Base-by-base conservation (phyloP, 805 yeast genomes). In the Suhomyces sp. region DNA sequence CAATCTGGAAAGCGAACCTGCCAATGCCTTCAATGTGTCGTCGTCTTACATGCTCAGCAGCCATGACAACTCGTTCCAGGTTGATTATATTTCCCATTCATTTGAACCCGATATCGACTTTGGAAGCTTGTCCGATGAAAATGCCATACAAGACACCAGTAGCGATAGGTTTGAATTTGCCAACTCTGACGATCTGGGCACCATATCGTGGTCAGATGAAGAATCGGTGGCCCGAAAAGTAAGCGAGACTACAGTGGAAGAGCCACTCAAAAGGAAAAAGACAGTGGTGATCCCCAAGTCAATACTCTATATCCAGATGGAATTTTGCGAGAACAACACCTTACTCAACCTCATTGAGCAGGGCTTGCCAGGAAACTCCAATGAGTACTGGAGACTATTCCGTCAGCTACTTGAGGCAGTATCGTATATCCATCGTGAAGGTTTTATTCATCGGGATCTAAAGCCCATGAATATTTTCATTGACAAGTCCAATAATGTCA, bases 381-480 rank as follows among this genome's bases (percentile, higher is more conserved):
- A 82, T 53, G 96, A 89, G 59, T 93, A 92, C 63, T 94, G 97
- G 97, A 76, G 97, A 53, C 74, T 93, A 4, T 80, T 94, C 56
- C 77, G 97, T 43, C 97, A 93, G 64, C 81, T 92, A 3, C 69
- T 92, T 21, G 97, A 93, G 60, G 99, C 97, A 0, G 77, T 94
- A 43, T 83, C 87, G 12, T 94, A 93, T 64, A 92, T 94, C 45
- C 99, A 94, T 63, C 79, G 90, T 0, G 96, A 89, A 64, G 97
- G 97, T 1, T 91, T 93, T 47, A 92, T 94, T 56, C 99, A 94
- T 69, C 78, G 99, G 52, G 99, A 94, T 65, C 77, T 94, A 60
- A 94, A 94, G 66, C 98, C 99, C 1, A 88, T 89, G 80, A 94
- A 94, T 65, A 89, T 94, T 64, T 94, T 94, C 73, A 91, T 94